Percentiles rank a stretch among this genome's conserved stretches.
These are phyloP conservation scores for Taxillus chinensis DNA, from an alignment of 164 flowering plant genomes.

Conservation along the genomic window DNA sequence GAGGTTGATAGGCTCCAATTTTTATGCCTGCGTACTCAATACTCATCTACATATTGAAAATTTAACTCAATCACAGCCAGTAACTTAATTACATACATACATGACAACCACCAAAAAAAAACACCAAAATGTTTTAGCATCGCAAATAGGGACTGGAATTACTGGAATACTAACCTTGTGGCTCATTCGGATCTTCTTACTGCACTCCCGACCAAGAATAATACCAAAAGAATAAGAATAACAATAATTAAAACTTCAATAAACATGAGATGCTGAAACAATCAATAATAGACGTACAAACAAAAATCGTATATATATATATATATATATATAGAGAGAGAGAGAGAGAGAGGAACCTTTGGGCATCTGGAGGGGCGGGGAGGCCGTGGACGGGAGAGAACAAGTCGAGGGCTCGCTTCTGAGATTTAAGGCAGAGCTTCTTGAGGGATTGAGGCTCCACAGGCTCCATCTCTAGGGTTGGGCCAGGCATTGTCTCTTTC, in stretches of 20 bases:
- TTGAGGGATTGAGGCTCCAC: conserved; percentile 93
- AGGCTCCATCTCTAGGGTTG: conserved; percentile 47
- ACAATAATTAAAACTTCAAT: too few species aligned
- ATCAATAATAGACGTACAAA: not conserved
- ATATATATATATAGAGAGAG: not conserved
- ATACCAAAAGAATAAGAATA: not conserved
- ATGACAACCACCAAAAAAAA: not conserved
- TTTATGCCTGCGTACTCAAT: conserved; percentile 54
- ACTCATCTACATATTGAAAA: conserved; percentile 29
- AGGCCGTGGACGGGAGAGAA: conserved; percentile 63
- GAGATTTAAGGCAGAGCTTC: conserved; percentile 79
- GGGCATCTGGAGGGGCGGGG: conserved; percentile 56
- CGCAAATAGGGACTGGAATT: not conserved
- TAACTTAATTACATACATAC: not conserved
- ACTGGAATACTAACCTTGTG: conserved; percentile 46
- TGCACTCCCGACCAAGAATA: conserved; percentile 21
- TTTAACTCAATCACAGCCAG: conserved; percentile 1
- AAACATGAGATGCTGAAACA: too few species aligned
- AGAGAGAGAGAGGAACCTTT: conserved; percentile 28
- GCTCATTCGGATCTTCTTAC: conserved; percentile 61
- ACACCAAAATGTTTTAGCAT: not conserved
- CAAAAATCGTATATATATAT: not conserved
- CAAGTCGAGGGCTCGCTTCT: conserved; percentile 74
- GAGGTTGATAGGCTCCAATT: conserved; percentile 18
- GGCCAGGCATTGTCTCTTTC: conserved; percentile 27